These are phyloP conservation scores for Lumnitzera racemosa DNA, from an alignment of 345 rosid genomes.

Conservation along the genomic window DNA sequence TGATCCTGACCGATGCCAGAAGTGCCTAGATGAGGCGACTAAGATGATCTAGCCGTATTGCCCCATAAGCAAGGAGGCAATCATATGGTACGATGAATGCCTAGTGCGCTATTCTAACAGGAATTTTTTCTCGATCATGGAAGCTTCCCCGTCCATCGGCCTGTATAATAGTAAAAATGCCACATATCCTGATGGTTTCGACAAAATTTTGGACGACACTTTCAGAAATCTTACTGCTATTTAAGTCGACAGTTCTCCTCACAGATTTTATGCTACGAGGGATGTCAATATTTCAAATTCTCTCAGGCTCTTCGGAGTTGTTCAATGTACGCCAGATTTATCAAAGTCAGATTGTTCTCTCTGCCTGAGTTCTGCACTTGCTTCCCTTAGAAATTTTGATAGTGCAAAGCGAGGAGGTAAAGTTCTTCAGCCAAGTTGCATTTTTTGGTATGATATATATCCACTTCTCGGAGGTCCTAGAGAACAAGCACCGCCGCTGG, in stretches of 20 bases:
- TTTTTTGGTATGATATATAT: slow-evolving; percentile 11
- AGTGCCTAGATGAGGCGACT: slow-evolving; percentile 10
- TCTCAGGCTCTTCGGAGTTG: slow-evolving; percentile 2
- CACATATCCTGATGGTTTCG: neutral
- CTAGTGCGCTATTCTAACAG: slow-evolving; percentile 20
- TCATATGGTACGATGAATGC: slow-evolving; percentile 31
- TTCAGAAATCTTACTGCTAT: neutral
- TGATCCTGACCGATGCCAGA: neutral
- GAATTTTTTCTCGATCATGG: slow-evolving; percentile 4
- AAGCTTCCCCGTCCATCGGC: fast-evolving
- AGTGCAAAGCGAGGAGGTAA: slow-evolving; percentile 4
- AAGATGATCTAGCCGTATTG: slow-evolving; percentile 8
- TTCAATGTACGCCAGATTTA: slow-evolving; percentile 19
- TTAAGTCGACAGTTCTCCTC: neutral
- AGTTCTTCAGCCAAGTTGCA: slow-evolving; percentile 15
- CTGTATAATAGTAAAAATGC: neutral
- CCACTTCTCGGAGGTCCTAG: neutral
- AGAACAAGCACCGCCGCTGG: neutral
- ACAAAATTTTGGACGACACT: neutral
- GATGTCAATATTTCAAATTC: neutral
- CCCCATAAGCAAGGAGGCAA: slow-evolving; percentile 14
- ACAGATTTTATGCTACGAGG: neutral
- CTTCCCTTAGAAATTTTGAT: neutral
- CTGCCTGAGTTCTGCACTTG: neutral
- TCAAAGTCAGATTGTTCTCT: neutral